These are phyloP conservation scores for Malassezia equina DNA, from an alignment of 1,284 basidiomycete genomes.

Conservation along the genomic window DNA sequence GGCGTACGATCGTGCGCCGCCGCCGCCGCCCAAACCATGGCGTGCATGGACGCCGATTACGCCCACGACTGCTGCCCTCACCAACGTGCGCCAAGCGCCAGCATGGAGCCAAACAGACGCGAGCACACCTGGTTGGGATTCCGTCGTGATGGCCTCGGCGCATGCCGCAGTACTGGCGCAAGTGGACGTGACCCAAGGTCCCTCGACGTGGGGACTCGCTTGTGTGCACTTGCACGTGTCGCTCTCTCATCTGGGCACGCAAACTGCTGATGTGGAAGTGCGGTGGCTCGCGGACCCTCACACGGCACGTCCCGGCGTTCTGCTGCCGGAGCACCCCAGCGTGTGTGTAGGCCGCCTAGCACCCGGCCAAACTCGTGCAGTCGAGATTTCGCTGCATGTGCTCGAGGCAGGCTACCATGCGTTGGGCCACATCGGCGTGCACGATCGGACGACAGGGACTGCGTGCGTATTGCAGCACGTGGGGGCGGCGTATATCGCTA, in stretches of 20 bases:
- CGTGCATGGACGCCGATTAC: not conserved
- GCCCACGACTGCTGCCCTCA: not conserved
- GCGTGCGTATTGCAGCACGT: slow-evolving; percentile 7
- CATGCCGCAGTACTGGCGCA: not conserved
- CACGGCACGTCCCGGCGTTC: not conserved
- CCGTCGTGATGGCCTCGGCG: not conserved
- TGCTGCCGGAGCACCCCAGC: not conserved
- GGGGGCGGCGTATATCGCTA: slow-evolving; percentile 2
- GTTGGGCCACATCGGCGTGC: slow-evolving; percentile 3
- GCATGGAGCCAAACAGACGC: not conserved
- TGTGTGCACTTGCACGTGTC: not conserved
- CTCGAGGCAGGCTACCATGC: slow-evolving; percentile 1
- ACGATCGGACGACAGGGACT: not conserved
- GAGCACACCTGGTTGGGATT: not conserved
- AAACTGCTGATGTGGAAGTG: not conserved
- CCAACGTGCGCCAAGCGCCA: not conserved
- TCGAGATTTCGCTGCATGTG: not conserved
- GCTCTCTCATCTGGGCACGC: slow-evolving; percentile 5
- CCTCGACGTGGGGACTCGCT: not conserved
- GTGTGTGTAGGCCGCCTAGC: not conserved
- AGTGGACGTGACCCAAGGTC: not conserved
- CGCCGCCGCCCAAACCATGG: not conserved
- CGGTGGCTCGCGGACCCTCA: not conserved
- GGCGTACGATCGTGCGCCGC: not conserved
- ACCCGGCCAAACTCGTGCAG: not conserved